These are phyloP conservation scores for Halophytophthora batemanensis DNA, from an alignment of 352 stramenopile species.

Conservation along the genomic window DNA sequence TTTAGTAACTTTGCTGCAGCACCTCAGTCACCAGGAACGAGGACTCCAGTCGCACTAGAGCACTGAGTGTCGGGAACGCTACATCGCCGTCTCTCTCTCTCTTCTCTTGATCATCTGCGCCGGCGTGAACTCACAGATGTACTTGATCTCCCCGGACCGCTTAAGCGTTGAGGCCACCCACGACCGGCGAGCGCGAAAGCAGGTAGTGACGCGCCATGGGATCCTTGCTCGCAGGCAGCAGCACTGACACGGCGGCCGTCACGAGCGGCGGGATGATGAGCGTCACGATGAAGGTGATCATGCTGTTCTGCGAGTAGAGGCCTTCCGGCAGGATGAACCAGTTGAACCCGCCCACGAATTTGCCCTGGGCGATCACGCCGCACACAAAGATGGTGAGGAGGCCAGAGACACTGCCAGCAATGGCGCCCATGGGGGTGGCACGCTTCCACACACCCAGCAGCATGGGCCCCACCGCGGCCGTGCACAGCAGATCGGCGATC, in stretches of 20 bases:
- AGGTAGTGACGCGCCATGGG: constrained; percentile 21
- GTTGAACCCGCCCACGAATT: constrained; percentile 74
- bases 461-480: constrained; percentile 68
- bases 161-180: neutral
- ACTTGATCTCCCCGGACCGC: neutral
- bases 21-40: too few species aligned
- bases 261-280: constrained; percentile 56
- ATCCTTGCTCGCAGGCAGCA: constrained; percentile 26
- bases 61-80: too few species aligned
- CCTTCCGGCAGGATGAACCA: constrained; percentile 75
- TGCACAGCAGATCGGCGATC: constrained; percentile 75
- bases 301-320: constrained; percentile 72
- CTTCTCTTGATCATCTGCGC: too few species aligned
- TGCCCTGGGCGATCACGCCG: constrained; percentile 49
- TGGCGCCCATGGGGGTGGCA: constrained; percentile 34
- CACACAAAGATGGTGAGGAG: constrained; percentile 72
- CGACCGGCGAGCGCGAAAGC: constrained; percentile 17
- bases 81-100: too few species aligned
- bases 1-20: too few species aligned
- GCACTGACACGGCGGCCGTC: constrained; percentile 58
- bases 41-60: too few species aligned
- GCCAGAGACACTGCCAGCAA: constrained; percentile 49
- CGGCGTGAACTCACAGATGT: too few species aligned
- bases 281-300: constrained; percentile 78
- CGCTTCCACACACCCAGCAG: constrained; percentile 59